Percentiles rank a stretch among this genome's conserved stretches.
phyloP scores from a whole-genome alignment of 2,329 filamentous ascomycete genomes.

The Hortaea werneckii region DNA sequence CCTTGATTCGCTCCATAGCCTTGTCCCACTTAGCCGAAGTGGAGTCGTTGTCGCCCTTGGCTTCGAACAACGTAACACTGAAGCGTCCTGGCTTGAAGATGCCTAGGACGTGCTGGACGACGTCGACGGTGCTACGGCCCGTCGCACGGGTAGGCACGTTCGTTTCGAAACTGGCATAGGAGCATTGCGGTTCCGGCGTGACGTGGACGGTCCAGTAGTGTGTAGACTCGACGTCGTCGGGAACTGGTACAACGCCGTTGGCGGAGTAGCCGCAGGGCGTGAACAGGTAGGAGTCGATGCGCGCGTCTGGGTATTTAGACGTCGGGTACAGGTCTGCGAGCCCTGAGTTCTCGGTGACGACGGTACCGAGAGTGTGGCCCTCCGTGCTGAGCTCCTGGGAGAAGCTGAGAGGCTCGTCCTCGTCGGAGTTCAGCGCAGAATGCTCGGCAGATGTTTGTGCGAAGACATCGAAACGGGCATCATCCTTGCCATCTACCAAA shows the following conservation, averaged over 20 bases:
- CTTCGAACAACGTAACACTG: slow-evolving; percentile 92
- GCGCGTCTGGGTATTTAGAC: slow-evolving; percentile 79
- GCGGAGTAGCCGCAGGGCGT: slow-evolving; percentile 94
- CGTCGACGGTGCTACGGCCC: slow-evolving; percentile 77
- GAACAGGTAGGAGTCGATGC: slow-evolving; percentile 93
- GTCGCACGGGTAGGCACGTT: slow-evolving; percentile 76
- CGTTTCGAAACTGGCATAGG: slow-evolving; percentile 95
- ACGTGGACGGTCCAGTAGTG: slow-evolving; percentile 99
- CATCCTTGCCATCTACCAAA: slow-evolving; percentile 22
- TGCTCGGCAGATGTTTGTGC: slow-evolving; percentile 59
- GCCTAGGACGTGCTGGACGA: slow-evolving; percentile 84
- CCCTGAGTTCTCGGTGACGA: slow-evolving; percentile 83
- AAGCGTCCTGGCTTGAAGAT: slow-evolving; percentile 99
- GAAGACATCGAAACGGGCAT: slow-evolving; percentile 67
- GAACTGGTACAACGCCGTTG: slow-evolving; percentile 85
- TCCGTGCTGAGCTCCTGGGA: slow-evolving; percentile 77
- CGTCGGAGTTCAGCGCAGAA: slow-evolving; percentile 46
- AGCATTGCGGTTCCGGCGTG: slow-evolving; percentile 92
- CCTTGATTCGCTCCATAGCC: slow-evolving; percentile 66
- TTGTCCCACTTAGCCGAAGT: slow-evolving; percentile 32
- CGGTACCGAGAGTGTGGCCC: slow-evolving; percentile 83
- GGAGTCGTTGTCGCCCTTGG: slow-evolving; percentile 48
- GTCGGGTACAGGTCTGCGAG: slow-evolving; percentile 81
- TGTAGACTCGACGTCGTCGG: slow-evolving; percentile 40
- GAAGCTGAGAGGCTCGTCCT: slow-evolving; percentile 45